These are phyloP conservation scores for Tolypocladium tundrense DNA, from an alignment of 2,329 filamentous ascomycete species.

Conservation along the genomic window DNA sequence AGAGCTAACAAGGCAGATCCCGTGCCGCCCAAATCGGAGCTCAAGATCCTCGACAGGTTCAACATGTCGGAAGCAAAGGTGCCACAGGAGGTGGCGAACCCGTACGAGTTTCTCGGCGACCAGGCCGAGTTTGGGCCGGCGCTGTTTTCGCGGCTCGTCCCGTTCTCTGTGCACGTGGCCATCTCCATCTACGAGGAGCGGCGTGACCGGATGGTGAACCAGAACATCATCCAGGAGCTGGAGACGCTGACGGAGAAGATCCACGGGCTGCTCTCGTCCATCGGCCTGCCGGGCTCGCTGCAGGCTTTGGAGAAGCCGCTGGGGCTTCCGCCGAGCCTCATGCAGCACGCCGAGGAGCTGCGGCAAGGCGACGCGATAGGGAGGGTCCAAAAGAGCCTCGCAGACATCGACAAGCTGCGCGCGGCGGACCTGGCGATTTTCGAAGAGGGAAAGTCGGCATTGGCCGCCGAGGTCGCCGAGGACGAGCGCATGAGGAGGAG, in stretches of 20 bases:
- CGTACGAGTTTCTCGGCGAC: constrained; percentile 70
- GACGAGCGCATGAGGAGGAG: constrained; percentile 65
- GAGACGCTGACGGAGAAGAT: constrained; percentile 72
- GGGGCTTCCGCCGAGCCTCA: constrained; percentile 72
- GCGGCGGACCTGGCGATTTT: constrained; percentile 68
- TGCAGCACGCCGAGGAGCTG: constrained; percentile 89
- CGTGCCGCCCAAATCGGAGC: constrained; percentile 79
- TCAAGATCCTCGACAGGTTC: constrained; percentile 76
- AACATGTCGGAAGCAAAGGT: constrained; percentile 76
- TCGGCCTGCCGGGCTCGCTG: constrained; percentile 84
- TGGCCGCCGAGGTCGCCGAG: constrained; percentile 73
- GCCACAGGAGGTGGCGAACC: constrained; percentile 73
- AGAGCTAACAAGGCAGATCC: constrained; percentile 41
- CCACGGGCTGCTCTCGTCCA: constrained; percentile 66
- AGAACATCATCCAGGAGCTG: constrained; percentile 74
- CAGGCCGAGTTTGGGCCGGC: constrained; percentile 72
- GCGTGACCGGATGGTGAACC: constrained; percentile 81
- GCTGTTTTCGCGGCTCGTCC: constrained; percentile 83
- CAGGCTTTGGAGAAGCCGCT: constrained; percentile 93
- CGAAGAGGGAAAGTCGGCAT: constrained; percentile 68
- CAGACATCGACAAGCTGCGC: constrained; percentile 86
- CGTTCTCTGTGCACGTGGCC: constrained; percentile 90
- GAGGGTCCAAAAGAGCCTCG: constrained; percentile 66
- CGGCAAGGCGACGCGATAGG: constrained; percentile 80
- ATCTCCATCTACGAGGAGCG: constrained; percentile 92